Base-by-base conservation (phyloP, 2,329 filamentous ascomycete species). In the Nothopassalora personata region DNA sequence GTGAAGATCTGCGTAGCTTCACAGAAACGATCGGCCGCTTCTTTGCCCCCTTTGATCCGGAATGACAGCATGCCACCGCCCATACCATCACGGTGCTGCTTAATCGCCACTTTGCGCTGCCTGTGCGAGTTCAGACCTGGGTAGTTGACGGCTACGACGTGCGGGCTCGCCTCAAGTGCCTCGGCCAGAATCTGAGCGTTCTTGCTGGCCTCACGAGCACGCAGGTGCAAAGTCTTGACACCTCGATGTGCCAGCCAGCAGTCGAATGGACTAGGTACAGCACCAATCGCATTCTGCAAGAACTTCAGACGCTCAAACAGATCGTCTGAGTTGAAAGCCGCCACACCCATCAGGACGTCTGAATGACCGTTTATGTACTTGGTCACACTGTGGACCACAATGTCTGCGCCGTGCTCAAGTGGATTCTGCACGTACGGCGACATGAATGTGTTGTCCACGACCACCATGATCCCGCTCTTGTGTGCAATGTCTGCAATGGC, bases 361-460 rank as follows among this genome's bases (percentile, higher is more conserved):
- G 83, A 86, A 80, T 99, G 94, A 53, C 94, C 94, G 75, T 97
- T 97, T 80, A 99, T 97, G 79, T 97, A 99, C 79, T 99, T 99
- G 48, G 94, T 99, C 57, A 99, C 94, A 57, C 87, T 92, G 82
- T 97, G 93, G 47, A 97, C 89, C 66, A 97, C 93, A 65, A 97
- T 92, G 75, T 99, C 94, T 67, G 94, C 94, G 68, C 94, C 94
- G 73, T 93, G 90, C 72, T 95, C 88, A 57, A 99, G 85, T 3
- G 94, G 94, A 77, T 96, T 97, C 79, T 99, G 94, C 51, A 99
- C 84, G 74, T 97, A 99, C 33, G 94, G 94, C 62, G 89, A 93
- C 72, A 97, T 81, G 81, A 99, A 99, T 19, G 94, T 99, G 80
- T 99, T 99, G 80, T 99, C 94, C 46, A 99, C 94, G n/a, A 99